These are phyloP conservation scores for Tetrapisispora phaffii DNA, from an alignment of 805 yeast species.

Conservation along the genomic window DNA sequence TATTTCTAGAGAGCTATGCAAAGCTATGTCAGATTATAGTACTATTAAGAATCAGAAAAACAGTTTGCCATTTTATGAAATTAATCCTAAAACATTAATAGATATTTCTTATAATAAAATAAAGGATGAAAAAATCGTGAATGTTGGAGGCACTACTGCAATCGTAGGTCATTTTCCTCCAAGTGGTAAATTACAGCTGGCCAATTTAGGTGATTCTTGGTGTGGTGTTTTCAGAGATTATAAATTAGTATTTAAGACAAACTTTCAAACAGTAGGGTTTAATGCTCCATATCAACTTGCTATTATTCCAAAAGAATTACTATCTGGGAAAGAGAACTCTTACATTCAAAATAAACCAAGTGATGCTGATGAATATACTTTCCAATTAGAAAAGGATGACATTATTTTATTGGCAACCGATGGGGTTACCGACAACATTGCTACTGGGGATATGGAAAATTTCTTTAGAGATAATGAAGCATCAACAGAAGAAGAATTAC, in stretches of 20 bases:
- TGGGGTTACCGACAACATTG: slow-evolving; percentile 83
- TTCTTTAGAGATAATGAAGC: slow-evolving; percentile 46
- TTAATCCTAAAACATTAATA: slow-evolving; percentile 41
- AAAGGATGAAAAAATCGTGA: slow-evolving; percentile 44
- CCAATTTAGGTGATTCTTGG: slow-evolving; percentile 93
- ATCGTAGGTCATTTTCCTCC: slow-evolving; percentile 64
- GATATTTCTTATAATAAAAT: slow-evolving; percentile 47
- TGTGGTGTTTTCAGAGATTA: slow-evolving; percentile 71
- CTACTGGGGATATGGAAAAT: slow-evolving; percentile 58
- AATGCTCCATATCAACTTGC: slow-evolving; percentile 90
- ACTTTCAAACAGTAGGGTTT: slow-evolving; percentile 74
- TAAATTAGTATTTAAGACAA: slow-evolving; percentile 53
- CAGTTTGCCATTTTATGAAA: neutral
- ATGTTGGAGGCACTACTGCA: slow-evolving; percentile 91
- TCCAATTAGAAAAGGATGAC: slow-evolving; percentile 62
- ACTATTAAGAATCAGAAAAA: neutral
- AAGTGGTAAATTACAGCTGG: slow-evolving; percentile 45
- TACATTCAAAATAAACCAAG: slow-evolving; percentile 64
- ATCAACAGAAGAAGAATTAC: slow-evolving; percentile 28
- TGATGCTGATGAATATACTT: slow-evolving; percentile 55
- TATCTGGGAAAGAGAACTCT: slow-evolving; percentile 44
- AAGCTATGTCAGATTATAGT: slow-evolving; percentile 35
- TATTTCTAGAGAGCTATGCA: slow-evolving; percentile 70
- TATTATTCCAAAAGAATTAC: slow-evolving; percentile 63
- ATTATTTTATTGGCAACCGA: slow-evolving; percentile 82